Evolutionary conservation across 345 rosid species (phyloP).

Genomic region (Salix udensis): DNA sequence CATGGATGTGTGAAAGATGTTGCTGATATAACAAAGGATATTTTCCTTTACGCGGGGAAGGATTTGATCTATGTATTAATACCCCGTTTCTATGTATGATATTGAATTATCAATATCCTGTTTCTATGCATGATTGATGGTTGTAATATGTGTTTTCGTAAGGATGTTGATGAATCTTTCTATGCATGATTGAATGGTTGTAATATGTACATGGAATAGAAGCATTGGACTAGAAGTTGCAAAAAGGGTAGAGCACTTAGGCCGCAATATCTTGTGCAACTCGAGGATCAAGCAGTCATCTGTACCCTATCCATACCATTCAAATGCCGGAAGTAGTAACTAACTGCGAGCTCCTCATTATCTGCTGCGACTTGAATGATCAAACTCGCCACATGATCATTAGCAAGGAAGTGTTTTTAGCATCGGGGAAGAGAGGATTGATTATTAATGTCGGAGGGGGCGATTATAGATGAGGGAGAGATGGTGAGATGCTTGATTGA

Average conservation of each 20-base stretch:
- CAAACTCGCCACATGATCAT: conserved; percentile 7
- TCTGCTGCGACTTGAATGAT: conserved; percentile 11
- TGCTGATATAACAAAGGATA: conserved; percentile 11
- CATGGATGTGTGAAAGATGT: conserved; percentile 13
- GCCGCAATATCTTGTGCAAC: conserved; percentile 7
- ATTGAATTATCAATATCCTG: not conserved
- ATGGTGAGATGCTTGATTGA: conserved; percentile 13
- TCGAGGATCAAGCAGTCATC: conserved; percentile 12
- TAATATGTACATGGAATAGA: conserved; percentile 8
- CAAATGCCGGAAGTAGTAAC: conserved; percentile 9
- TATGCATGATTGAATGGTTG: not conserved
- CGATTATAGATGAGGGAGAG: conserved; percentile 15
- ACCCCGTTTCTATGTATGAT: not conserved
- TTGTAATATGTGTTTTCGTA: not conserved
- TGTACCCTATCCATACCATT: not conserved
- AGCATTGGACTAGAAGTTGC: conserved; percentile 7
- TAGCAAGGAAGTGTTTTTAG: conserved; percentile 14
- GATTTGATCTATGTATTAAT: not conserved
- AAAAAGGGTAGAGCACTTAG: conserved; percentile 3
- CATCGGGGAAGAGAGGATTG: conserved; percentile 16
- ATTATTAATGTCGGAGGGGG: conserved; percentile 8
- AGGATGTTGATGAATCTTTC: not conserved
- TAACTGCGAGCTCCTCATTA: not conserved
- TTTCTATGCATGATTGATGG: not conserved
- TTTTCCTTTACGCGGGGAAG: conserved; percentile 2